These are phyloP conservation scores for Urtica urens DNA, from an alignment of 306 rosid species.

Conservation along the genomic window DNA sequence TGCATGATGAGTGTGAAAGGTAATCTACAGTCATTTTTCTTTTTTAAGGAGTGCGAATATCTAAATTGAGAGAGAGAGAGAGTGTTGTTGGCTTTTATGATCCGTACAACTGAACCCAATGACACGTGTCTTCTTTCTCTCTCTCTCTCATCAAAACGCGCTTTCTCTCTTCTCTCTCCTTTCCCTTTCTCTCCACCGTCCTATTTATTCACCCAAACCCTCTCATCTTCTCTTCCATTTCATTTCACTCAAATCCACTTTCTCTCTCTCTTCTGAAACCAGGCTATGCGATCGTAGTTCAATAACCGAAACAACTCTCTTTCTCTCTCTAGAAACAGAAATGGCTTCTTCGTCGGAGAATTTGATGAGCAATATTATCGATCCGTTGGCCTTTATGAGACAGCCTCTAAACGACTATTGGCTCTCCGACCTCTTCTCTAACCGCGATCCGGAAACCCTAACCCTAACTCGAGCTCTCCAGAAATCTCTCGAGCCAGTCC, in stretches of 20 bases:
- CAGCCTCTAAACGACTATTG: conserved; percentile 34
- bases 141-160: not conserved
- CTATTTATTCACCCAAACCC: conserved; percentile 26
- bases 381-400: conserved; percentile 33
- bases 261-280: not conserved
- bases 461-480: conserved; percentile 57
- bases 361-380: conserved; percentile 32
- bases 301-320: not conserved
- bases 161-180: not conserved
- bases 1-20: no score
- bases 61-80: no score
- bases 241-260: not conserved
- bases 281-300: no score
- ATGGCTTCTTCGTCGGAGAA: conserved; percentile 64
- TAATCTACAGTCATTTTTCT: no score
- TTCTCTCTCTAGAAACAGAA: not conserved
- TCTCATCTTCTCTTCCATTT: not conserved
- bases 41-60: no score
- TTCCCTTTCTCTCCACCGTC: conserved; percentile 25
- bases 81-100: not conserved
- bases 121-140: not conserved
- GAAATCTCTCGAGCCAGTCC: conserved; percentile 29
- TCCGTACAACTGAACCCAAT: not conserved
- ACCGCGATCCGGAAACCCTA: conserved; percentile 42
- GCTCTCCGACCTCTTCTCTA: conserved; percentile 32